Conservation (phyloP, 148 eudicot species). For the Drosera capensis region DNA sequence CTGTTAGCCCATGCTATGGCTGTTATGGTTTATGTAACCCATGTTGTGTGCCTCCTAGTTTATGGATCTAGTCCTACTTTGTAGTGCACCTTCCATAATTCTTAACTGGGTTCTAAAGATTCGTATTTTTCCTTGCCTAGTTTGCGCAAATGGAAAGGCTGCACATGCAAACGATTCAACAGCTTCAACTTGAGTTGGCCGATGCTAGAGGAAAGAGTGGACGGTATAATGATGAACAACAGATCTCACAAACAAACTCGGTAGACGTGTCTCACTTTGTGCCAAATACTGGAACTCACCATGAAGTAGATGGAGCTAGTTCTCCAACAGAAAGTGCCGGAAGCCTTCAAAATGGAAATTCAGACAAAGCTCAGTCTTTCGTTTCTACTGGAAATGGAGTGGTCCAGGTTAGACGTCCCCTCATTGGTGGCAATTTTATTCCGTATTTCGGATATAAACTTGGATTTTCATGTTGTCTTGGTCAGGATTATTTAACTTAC, state of each 20-base stretch:
- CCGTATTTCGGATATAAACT: too few relatives aligned
- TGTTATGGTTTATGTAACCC: too few relatives aligned
- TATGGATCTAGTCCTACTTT: not conserved
- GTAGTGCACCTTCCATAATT: not conserved
- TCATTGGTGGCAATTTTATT: not conserved
- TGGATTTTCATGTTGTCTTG: too few relatives aligned
- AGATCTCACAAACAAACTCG: conserved; percentile 21
- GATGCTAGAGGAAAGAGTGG: conserved; percentile 48
- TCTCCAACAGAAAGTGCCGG: conserved; percentile 24
- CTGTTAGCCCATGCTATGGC: too few relatives aligned
- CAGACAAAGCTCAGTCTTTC: conserved; percentile 34
- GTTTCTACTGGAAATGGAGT: conserved; percentile 34
- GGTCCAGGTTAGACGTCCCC: conserved; percentile 28
- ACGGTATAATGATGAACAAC: conserved; percentile 25
- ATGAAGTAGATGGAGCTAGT: conserved; percentile 37
- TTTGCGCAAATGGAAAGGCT: conserved; percentile 83
- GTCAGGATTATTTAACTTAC: too few relatives aligned
- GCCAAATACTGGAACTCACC: conserved; percentile 35
- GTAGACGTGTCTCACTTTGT: conserved; percentile 39
- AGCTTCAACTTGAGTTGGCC: conserved; percentile 68
- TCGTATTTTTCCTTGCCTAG: conserved; percentile 20
- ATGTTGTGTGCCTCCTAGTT: too few relatives aligned
- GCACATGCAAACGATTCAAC: conserved; percentile 65
- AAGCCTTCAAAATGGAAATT: conserved; percentile 36
- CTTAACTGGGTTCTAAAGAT: not conserved